Conservation (phyloP, 2,329 filamentous ascomycete genomes). For the Paracorniculantispora psalliotae region DNA sequence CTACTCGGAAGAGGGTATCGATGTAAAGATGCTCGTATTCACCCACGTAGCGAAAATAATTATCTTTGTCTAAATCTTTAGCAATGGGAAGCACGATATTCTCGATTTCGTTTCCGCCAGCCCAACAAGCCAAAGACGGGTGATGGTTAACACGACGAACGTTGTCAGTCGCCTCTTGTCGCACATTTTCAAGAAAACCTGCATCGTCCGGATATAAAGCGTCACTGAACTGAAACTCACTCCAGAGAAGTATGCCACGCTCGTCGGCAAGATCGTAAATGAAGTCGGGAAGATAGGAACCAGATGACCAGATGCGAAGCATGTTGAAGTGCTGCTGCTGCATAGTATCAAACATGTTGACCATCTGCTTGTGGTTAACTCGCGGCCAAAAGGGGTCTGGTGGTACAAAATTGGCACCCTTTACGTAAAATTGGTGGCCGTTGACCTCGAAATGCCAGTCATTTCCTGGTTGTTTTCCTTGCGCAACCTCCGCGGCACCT, state of each 20-base stretch:
- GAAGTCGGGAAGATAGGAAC: constrained; percentile 56
- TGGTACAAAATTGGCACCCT: constrained; percentile 60
- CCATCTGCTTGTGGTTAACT: constrained; percentile 48
- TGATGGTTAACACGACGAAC: constrained; percentile 58
- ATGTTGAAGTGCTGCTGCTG: constrained; percentile 56
- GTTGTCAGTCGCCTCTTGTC: constrained; percentile 53
- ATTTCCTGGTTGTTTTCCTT: constrained; percentile 39
- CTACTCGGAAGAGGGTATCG: constrained; percentile 1
- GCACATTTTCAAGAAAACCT: constrained; percentile 50
- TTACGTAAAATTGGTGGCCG: constrained; percentile 58
- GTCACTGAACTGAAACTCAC: constrained; percentile 59
- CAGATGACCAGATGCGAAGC: constrained; percentile 58
- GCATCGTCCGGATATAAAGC: constrained; percentile 52
- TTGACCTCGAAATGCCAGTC: constrained; percentile 64
- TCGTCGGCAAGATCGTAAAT: constrained; percentile 60
- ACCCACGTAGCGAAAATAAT: not conserved
- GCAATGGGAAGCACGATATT: constrained; percentile 41
- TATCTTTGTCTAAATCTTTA: not conserved
- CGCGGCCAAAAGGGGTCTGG: constrained; percentile 59
- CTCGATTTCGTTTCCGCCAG: constrained; percentile 56
- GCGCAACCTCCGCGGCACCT: constrained; percentile 45
- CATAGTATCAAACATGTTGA: constrained; percentile 42
- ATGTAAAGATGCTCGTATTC: constrained; percentile 13
- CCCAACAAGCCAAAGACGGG: constrained; percentile 50
- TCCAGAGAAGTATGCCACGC: constrained; percentile 56